Evolutionary conservation across 2,329 filamentous ascomycete genomes (phyloP).

Genomic region (Penicillium thymicola): DNA sequence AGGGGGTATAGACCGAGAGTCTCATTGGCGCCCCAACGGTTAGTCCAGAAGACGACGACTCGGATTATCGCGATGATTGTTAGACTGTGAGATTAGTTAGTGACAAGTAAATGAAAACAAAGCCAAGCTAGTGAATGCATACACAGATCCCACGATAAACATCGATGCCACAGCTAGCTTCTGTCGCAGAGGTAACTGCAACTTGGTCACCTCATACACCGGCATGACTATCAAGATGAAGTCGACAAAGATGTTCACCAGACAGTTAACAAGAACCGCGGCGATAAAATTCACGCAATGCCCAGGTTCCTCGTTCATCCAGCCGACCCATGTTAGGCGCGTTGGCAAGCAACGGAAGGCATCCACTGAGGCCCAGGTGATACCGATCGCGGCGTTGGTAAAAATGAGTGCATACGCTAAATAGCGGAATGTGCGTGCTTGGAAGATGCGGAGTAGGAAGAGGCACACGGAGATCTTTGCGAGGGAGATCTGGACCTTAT

Average conservation of each 20-base stretch:
- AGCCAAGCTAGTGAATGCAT: background rate
- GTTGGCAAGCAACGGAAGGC: constrained; percentile 17
- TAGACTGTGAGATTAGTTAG: constrained; percentile 13
- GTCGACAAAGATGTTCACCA: constrained; percentile 24
- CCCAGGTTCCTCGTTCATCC: constrained; percentile 16
- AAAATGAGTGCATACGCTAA: constrained; percentile 16
- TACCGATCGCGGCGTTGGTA: constrained; percentile 15
- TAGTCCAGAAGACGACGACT: constrained; percentile 26
- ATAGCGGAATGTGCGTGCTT: constrained; percentile 17
- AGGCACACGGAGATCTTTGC: constrained; percentile 20
- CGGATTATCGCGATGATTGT: constrained; percentile 26
- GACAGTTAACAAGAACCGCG: constrained; percentile 18
- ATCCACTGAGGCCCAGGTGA: constrained; percentile 20
- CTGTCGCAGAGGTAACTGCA: constrained; percentile 18
- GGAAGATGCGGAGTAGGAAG: constrained; percentile 24
- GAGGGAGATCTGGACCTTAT: constrained; percentile 20
- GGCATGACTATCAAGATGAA: constrained; percentile 16
- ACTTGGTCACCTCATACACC: constrained; percentile 19
- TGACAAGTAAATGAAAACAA: background rate
- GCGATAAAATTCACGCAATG: constrained; percentile 20
- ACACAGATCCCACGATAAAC: constrained; percentile 20
- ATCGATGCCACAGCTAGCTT: constrained; percentile 18
- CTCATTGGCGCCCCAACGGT: constrained; percentile 23
- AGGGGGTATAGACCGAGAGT: constrained; percentile 23
- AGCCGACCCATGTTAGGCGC: constrained; percentile 18